Conservation (phyloP, 2,329 filamentous ascomycete genomes). For the Lachnum nothofagi region DNA sequence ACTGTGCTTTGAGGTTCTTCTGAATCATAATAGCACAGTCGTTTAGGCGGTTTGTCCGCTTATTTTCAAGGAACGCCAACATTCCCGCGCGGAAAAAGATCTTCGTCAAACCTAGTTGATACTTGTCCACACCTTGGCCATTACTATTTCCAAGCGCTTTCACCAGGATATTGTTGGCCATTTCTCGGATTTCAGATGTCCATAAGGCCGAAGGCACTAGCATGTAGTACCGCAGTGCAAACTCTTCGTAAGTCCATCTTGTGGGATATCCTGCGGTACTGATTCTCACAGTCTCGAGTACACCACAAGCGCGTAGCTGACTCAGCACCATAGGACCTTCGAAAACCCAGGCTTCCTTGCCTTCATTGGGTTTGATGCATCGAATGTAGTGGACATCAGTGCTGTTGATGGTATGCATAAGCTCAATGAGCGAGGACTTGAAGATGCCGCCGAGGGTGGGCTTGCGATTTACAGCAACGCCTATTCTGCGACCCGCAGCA, state of each 20-base stretch:
- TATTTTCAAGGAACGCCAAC: constrained; percentile 94
- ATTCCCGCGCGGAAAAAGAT: constrained; percentile 99
- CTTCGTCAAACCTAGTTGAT: constrained; percentile 94
- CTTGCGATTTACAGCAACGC: constrained; percentile 89
- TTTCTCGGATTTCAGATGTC: constrained; percentile 88
- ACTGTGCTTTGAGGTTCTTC: constrained; percentile 94
- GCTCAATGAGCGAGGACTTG: constrained; percentile 94
- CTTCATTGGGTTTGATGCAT: constrained; percentile 98
- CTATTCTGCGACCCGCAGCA: constrained; percentile 76
- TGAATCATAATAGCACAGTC: constrained; percentile 96
- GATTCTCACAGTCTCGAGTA: constrained; percentile 95
- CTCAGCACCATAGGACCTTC: constrained; percentile 98
- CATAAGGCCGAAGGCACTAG: constrained; percentile 82
- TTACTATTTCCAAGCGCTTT: constrained; percentile 79
- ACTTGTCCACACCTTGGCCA: constrained; percentile 78
- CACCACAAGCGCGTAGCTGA: constrained; percentile 95
- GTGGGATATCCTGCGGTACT: constrained; percentile 96
- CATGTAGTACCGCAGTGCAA: constrained; percentile 97
- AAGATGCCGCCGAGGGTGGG: constrained; percentile 97
- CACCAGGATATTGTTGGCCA: constrained; percentile 87
- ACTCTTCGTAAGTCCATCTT: constrained; percentile 98
- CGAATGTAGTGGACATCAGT: constrained; percentile 99
- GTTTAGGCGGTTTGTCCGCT: constrained; percentile 84
- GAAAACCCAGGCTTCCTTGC: constrained; percentile 94
- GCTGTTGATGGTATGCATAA: constrained; percentile 96